Percentiles rank a stretch among this genome's conserved stretches.
These are phyloP conservation scores for Tricholoma bakamatsutake DNA, from an alignment of 768 basidiomycete species.

Conservation along the genomic window DNA sequence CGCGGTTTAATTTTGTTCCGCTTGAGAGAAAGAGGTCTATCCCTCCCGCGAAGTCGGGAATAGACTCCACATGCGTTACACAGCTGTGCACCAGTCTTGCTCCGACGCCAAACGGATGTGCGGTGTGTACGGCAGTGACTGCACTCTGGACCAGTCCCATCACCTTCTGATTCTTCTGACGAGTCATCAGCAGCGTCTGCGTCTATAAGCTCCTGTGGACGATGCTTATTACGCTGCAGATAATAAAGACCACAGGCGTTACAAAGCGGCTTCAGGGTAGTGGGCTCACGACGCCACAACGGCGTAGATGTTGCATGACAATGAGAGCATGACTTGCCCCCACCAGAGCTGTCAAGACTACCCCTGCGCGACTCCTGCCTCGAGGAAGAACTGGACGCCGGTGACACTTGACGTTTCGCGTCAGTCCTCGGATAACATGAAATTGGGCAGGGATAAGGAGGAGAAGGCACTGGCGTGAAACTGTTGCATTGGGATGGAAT, in stretches of 20 bases:
- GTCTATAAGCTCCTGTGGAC: slow-evolving; percentile 45
- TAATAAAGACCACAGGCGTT: slow-evolving; percentile 45
- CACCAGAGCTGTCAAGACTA: slow-evolving; percentile 25
- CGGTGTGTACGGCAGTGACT: slow-evolving; percentile 44
- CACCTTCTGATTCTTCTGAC: slow-evolving; percentile 32
- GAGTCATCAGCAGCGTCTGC: slow-evolving; percentile 38
- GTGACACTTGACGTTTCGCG: slow-evolving; percentile 15
- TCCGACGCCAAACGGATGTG: slow-evolving; percentile 46
- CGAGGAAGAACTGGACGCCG: slow-evolving; percentile 17
- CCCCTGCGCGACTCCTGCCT: slow-evolving; percentile 20
- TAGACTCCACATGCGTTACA: slow-evolving; percentile 51
- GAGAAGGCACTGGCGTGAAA: slow-evolving; percentile 28
- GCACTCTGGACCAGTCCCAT: slow-evolving; percentile 39
- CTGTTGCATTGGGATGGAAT: slow-evolving; percentile 18
- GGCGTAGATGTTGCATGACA: slow-evolving; percentile 43
- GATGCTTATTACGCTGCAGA: slow-evolving; percentile 40
- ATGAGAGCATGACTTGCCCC: slow-evolving; percentile 38
- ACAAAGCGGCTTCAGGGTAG: slow-evolving; percentile 38
- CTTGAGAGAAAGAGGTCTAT: slow-evolving; percentile 39
- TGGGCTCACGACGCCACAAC: slow-evolving; percentile 43
- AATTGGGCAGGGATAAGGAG: slow-evolving; percentile 17
- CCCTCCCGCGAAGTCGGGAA: slow-evolving; percentile 38
- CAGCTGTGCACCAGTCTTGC: slow-evolving; percentile 43
- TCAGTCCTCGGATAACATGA: slow-evolving; percentile 7
- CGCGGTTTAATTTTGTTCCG: slow-evolving; percentile 45